Base-by-base conservation (phyloP, 1,284 basidiomycete genomes). In the Bondarzewia mesenterica region DNA sequence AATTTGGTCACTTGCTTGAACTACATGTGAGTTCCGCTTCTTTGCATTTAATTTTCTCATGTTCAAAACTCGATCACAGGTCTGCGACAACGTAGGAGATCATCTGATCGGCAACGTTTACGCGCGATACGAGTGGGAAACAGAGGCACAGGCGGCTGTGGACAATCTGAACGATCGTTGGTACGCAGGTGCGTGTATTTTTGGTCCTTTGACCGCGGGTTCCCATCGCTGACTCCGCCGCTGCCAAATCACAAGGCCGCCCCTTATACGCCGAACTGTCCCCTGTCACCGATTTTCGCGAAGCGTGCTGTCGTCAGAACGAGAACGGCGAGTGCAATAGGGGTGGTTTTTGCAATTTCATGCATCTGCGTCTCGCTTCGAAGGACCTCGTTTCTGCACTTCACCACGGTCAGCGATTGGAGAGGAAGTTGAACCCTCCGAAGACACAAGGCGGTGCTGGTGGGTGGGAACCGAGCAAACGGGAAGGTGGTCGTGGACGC, bases 91-190 rank as follows among this genome's bases (percentile, higher is more conserved):
- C 63, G 93, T 99, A 25, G 96, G 96, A 22, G 96, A 99, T 64
- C 96, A 99, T 65, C 74, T 99, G 40, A 94, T 98, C 61, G 96
- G 96, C 23, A 99, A 99, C 62, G 96, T 99, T 1, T 99, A 99
- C 63, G 96, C 94, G 10, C 80, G 96, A 39, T 99, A 93, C 64
- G 93, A 97, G 63, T 96, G 90, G 90, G 96, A 99, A 69, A 93
- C 93, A 0, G 96, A 99, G 63, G 96, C 96, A 7, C 89, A 93
- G 63, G 73, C 83, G 38, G 95, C 96, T 0, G 92, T 98, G 8
- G 91, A 96, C 59, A 89, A 80, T 52, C 73, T 98, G 54, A 98
- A 98, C 61, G 89, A 95, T 60, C 79, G 95, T 21, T 99, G 96
- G 96, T 99, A 97, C 76, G 93, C 93, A 59, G 92, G 91, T 87